Conservation (phyloP, 2,329 filamentous ascomycete species). For the Calycina marina region DNA sequence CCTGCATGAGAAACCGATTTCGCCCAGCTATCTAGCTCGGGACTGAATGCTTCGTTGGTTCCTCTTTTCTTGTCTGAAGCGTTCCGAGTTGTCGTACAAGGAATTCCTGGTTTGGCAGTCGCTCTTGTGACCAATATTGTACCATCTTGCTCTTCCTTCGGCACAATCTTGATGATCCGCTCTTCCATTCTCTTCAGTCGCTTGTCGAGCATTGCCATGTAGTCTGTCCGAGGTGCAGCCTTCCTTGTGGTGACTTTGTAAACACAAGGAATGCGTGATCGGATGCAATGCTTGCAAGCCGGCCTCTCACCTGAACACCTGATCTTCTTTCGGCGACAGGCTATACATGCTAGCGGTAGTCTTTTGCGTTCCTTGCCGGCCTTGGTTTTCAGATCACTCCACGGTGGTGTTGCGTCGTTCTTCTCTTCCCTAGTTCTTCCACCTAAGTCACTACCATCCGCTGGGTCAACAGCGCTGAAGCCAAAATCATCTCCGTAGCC, state of each 20-base stretch:
- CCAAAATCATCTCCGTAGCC: slow-evolving; percentile 39
- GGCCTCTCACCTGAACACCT: slow-evolving; percentile 96
- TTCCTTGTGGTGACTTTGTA: slow-evolving; percentile 96
- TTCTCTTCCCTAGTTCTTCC: slow-evolving; percentile 42
- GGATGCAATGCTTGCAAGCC: slow-evolving; percentile 87
- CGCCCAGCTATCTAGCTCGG: slow-evolving; percentile 71
- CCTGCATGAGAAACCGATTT: slow-evolving; percentile 39
- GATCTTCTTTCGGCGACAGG: slow-evolving; percentile 93
- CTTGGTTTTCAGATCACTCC: slow-evolving; percentile 78
- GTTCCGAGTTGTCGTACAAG: slow-evolving; percentile 38
- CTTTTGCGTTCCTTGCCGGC: slow-evolving; percentile 93
- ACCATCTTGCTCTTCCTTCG: slow-evolving; percentile 65
- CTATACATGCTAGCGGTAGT: slow-evolving; percentile 84
- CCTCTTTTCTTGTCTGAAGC: slow-evolving; percentile 59
- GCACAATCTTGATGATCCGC: slow-evolving; percentile 87
- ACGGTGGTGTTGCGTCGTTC: slow-evolving; percentile 44
- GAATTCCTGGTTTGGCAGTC: slow-evolving; percentile 65
- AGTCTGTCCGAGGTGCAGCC: slow-evolving; percentile 86
- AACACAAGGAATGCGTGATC: slow-evolving; percentile 86
- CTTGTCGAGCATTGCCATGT: slow-evolving; percentile 98
- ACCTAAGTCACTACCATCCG: slow-evolving; percentile 39
- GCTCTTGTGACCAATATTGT: slow-evolving; percentile 56
- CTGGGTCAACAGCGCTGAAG: slow-evolving; percentile 29
- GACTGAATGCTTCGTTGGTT: slow-evolving; percentile 76
- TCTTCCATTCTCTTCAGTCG: slow-evolving; percentile 95